Conservation (phyloP, 345 rosid species). For the Melaleuca alternifolia region DNA sequence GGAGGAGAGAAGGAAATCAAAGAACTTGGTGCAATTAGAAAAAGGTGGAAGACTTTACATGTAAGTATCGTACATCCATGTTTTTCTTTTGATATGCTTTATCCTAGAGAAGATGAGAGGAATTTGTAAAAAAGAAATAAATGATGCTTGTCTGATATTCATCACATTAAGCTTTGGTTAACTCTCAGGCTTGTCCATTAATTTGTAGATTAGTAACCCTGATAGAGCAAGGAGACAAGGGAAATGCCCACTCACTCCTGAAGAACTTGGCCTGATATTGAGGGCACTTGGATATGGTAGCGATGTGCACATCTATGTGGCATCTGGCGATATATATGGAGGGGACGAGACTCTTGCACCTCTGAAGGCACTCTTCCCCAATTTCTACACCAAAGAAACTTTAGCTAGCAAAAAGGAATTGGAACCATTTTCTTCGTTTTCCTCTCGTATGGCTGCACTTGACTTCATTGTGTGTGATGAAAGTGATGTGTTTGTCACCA, state of each 20-base stretch:
- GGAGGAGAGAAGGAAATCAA: conserved; percentile 88
- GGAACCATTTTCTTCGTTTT: conserved; percentile 60
- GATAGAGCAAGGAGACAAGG: conserved; percentile 97
- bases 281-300: conserved; percentile 93
- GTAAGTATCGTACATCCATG: conserved; percentile 27
- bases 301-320: conserved; percentile 86
- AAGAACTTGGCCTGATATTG: conserved; percentile 94
- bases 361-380: conserved; percentile 76
- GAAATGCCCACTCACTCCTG: conserved; percentile 93
- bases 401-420: conserved; percentile 72
- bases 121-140: not conserved
- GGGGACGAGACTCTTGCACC: conserved; percentile 82
- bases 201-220: conserved; percentile 54
- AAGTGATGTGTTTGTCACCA: conserved; percentile 93
- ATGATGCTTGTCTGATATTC: not conserved
- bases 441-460: conserved; percentile 98
- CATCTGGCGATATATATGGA: conserved; percentile 93
- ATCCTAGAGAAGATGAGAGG: not conserved
- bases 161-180: not conserved
- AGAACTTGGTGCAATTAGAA: conserved; percentile 76
- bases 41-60: conserved; percentile 97
- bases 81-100: not conserved
- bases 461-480: conserved; percentile 92
- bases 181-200: not conserved
- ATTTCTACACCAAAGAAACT: conserved; percentile 79